Conservation (phyloP, 768 basidiomycete genomes). For the Roridomyces roridus region DNA sequence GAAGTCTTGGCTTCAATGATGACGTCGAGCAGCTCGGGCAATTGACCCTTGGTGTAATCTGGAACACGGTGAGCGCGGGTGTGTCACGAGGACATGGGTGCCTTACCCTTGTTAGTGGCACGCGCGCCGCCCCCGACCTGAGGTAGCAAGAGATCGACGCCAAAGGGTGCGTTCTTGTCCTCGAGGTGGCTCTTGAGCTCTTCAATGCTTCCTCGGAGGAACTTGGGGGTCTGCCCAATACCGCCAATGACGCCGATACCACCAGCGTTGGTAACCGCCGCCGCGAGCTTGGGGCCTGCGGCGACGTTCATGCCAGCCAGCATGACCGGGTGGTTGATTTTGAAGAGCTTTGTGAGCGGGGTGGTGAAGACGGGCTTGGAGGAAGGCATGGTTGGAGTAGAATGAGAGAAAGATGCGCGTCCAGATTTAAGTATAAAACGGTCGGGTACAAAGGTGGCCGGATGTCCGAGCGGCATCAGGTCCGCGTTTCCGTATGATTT, state of each 20-base stretch:
- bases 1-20: conserved; percentile 76
- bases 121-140: conserved; percentile 83
- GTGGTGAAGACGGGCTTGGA: conserved; percentile 72
- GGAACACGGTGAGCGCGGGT: not conserved
- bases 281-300: conserved; percentile 83
- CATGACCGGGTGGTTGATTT: conserved; percentile 84
- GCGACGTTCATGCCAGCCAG: conserved; percentile 91
- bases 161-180: conserved; percentile 77
- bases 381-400: conserved; percentile 61
- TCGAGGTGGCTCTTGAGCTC: conserved; percentile 79
- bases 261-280: conserved; percentile 92
- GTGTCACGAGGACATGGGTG: conserved; percentile 38
- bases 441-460: too few relatives aligned
- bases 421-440: too few relatives aligned
- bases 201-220: conserved; percentile 69
- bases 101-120: conserved; percentile 85
- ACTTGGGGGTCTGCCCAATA: conserved; percentile 71
- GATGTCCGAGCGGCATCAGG: too few relatives aligned
- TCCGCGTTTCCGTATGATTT: too few relatives aligned
- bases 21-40: conserved; percentile 74
- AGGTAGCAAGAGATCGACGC: conserved; percentile 85
- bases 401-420: too few relatives aligned
- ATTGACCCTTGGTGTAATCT: not conserved
- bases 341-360: conserved; percentile 76
- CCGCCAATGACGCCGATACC: conserved; percentile 92